These are phyloP conservation scores for Fusarium albosuccineum DNA, from an alignment of 2,329 filamentous ascomycete genomes.

Conservation along the genomic window DNA sequence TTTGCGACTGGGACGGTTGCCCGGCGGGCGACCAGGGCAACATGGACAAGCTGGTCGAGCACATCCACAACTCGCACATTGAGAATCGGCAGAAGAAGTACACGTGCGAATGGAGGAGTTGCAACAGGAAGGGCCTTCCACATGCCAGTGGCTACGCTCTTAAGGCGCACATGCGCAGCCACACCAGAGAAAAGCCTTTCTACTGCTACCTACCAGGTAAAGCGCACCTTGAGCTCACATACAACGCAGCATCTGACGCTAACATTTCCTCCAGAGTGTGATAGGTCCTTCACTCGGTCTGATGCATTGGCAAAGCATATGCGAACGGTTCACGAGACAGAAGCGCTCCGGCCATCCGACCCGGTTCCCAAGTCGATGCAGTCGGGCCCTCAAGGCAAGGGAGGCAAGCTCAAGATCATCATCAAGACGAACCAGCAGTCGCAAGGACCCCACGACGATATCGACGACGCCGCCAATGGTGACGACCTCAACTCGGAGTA, in stretches of 20 bases:
- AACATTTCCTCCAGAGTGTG: conserved; percentile 77
- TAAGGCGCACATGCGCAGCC: conserved; percentile 97
- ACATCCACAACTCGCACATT: conserved; percentile 94
- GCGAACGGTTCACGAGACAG: conserved; percentile 98
- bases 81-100: conserved; percentile 95
- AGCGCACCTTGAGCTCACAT: conserved; percentile 34
- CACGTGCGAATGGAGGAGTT: conserved; percentile 97
- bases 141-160: conserved; percentile 97
- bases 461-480: conserved; percentile 66
- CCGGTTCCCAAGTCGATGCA: conserved; percentile 79
- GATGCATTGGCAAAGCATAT: conserved; percentile 98
- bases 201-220: conserved; percentile 94
- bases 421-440: conserved; percentile 70
- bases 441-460: conserved; percentile 69
- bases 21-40: conserved; percentile 77
- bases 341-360: conserved; percentile 85
- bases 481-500: conserved; percentile 71
- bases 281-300: conserved; percentile 94
- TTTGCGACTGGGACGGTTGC: conserved; percentile 84
- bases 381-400: conserved; percentile 57
- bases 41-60: conserved; percentile 85
- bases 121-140: conserved; percentile 85
- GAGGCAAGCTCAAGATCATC: conserved; percentile 71
- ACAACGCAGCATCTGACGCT: neutral
- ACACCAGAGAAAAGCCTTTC: conserved; percentile 98